Evolutionary conservation across 2,329 filamentous ascomycete genomes (phyloP), one percentile per base, ranked within the genome.

Genomic region (Pseudogymnoascus sp.): DNA sequence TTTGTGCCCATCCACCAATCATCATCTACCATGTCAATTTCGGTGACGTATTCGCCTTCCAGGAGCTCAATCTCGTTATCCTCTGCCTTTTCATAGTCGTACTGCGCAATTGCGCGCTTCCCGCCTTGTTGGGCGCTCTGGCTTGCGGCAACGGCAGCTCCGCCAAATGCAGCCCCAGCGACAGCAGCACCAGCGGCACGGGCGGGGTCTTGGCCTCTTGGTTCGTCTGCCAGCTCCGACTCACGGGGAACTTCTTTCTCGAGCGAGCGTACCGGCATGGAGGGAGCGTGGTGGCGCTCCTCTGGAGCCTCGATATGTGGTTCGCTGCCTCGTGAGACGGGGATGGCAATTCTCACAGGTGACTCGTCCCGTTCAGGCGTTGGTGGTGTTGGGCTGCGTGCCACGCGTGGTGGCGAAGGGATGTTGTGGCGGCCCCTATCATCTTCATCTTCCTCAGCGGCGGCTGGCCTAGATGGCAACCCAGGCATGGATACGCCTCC

Each of bases 1-100:
- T 97, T 99, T 67, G 89, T 90, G 45, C 95, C 94, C 84, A 96
- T 89, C 94, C 94, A 99, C 94, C 94, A 99, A 73, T 99, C 93
- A 60, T 95, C 89, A 69, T 97, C 94, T 2, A 99, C 91, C 90
- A 95, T 95, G 66, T 97, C 91, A 70, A 99, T 96, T 72, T 96
- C 88, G 23, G 84, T 92, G 38, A 99, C 88, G 66, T 87, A 84
- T 70, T 97, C 90, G 66, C 92, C 92, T 76, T 99, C 94, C 25
- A 84, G 82, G 16, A 99, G 82, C 67, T 96, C 92, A 63, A 99
- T 84, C 77, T 99, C 94, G 71, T 99, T 99, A 68, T 96, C 92
- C 75, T 99, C 94, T 1, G 92, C 92, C 77, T 95, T 97, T 71
- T 97, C 93, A 72, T 99, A 99, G 73, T 99, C 94, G 73, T 94